Base-by-base conservation (phyloP, 73 alveolate species). In the Blepharisma stoltei region DNA sequence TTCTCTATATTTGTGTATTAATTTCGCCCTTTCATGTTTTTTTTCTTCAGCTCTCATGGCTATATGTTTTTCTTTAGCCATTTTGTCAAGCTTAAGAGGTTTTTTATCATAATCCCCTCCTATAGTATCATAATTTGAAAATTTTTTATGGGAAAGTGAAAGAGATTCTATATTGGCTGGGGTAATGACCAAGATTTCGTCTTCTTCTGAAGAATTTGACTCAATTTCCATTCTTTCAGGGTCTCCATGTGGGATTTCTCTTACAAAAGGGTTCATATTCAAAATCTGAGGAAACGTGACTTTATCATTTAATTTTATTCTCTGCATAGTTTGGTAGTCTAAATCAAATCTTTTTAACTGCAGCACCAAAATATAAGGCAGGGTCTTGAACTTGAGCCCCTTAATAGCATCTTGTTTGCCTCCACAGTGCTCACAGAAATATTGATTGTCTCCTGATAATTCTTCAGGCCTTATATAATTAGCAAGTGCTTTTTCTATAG, bases 371-470 rank as follows among this genome's bases (percentile, higher is more conserved):
- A 95, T 78, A 80, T 85, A 89, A 6, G 99, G 98, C 38, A 83
- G 67, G 37, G 70, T 80, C 44, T 77, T 83, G 54, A 95, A 85
- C 82, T 88, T 89, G 50, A 89, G 86, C 48, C 95, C 97, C 83
- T 93, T 95, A 55, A 78, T 88, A 1, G 99, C 99, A 60, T 91
- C 92, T 6, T 85, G 96, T 69, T 95, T 95, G 71, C 90, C 88
- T 73, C 86, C 81, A 68, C 99, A 95, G 68, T 68, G 81, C 46
- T 86, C 94, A 79, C 99, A 95, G 76, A 82, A 78, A 81, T 93
- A 95, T 70, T 85, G 81, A 83, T 95, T 95, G 71, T 78, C 93
- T 52, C 90, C 95, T 55, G 83, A 93, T 21, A 95, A 89, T 8
- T 7, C 21, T 43, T 93, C 98, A 8, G 98, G 97, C 54, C 91